These are phyloP conservation scores for Stagonosporopsis tanaceti DNA, from an alignment of 2,329 filamentous ascomycete species.

Conservation along the genomic window DNA sequence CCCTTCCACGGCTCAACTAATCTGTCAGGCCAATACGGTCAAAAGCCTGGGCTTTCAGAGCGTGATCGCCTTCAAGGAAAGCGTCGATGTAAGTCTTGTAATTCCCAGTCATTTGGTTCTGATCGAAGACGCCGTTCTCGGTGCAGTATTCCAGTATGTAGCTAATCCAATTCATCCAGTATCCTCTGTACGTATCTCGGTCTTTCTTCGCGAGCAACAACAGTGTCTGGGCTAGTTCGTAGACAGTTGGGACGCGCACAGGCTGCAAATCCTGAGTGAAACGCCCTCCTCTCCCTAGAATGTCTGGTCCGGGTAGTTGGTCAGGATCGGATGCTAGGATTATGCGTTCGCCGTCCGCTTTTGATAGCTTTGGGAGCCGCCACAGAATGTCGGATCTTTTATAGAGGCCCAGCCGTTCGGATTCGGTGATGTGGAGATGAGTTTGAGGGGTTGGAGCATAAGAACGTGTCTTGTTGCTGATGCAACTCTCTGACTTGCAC, in stretches of 20 bases:
- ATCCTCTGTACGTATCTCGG: slow-evolving; percentile 3
- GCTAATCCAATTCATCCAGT: slow-evolving; percentile 10
- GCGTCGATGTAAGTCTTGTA: slow-evolving; percentile 8
- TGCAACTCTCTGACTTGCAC: slow-evolving; percentile 9
- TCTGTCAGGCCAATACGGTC: slow-evolving; percentile 6
- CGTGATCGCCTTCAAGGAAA: slow-evolving; percentile 8
- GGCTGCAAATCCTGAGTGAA: slow-evolving; percentile 10
- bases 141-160: slow-evolving; percentile 11
- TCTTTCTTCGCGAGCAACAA: slow-evolving; percentile 8
- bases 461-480: slow-evolving; percentile 2
- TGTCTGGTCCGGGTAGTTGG: slow-evolving; percentile 12
- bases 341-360: slow-evolving; percentile 9
- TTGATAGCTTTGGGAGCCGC: slow-evolving; percentile 4
- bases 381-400: slow-evolving; percentile 9
- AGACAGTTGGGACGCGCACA: slow-evolving; percentile 6
- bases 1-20: background rate
- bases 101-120: slow-evolving; percentile 6
- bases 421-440: slow-evolving; percentile 11
- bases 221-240: slow-evolving; percentile 2
- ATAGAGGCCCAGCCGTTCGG: slow-evolving; percentile 5
- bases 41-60: background rate
- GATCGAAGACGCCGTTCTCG: slow-evolving; percentile 5
- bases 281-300: slow-evolving; percentile 8
- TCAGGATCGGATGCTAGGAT: slow-evolving; percentile 9
- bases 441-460: slow-evolving; percentile 8